A percentile compares a stretch with the other conserved stretches of the same genome.
phyloP scores from a whole-genome alignment of 306 rosid species.

The Cucurbita pepo region DNA sequence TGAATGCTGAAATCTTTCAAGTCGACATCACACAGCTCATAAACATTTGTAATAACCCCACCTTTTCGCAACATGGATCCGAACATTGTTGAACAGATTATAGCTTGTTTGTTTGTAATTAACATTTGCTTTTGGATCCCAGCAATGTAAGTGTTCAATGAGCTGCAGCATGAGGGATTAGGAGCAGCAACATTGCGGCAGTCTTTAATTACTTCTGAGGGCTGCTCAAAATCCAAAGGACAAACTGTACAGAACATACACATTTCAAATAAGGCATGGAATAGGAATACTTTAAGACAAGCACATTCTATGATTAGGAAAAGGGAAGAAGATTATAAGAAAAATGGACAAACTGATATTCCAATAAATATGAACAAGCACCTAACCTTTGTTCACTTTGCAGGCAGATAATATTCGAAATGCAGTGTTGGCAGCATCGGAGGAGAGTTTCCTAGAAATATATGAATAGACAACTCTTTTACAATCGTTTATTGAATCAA shows the following conservation, averaged over 20 bases:
- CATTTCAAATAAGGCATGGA: not conserved
- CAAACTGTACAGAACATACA: conserved; percentile 51
- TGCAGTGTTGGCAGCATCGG: conserved; percentile 49
- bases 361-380: not conserved
- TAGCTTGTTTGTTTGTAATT: conserved; percentile 92
- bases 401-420: conserved; percentile 85
- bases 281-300: not conserved
- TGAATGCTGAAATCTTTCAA: conserved; percentile 97
- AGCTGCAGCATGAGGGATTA: conserved; percentile 85
- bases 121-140: conserved; percentile 87
- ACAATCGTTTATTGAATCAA: conserved; percentile 65
- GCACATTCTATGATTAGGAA: not conserved
- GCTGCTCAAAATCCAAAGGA: conserved; percentile 77
- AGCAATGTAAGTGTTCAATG: conserved; percentile 62
- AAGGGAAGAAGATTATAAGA: not conserved
- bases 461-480: conserved; percentile 89
- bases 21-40: conserved; percentile 87
- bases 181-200: conserved; percentile 83
- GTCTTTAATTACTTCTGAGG: conserved; percentile 57
- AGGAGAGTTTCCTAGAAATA: conserved; percentile 52
- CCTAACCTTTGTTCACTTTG: conserved; percentile 88
- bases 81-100: conserved; percentile 78
- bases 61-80: conserved; percentile 86
- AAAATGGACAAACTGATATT: not conserved
- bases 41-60: conserved; percentile 71